Evolutionary conservation across 208 protist genomes (phyloP).

Genomic region (Entamoeba histolytica): DNA sequence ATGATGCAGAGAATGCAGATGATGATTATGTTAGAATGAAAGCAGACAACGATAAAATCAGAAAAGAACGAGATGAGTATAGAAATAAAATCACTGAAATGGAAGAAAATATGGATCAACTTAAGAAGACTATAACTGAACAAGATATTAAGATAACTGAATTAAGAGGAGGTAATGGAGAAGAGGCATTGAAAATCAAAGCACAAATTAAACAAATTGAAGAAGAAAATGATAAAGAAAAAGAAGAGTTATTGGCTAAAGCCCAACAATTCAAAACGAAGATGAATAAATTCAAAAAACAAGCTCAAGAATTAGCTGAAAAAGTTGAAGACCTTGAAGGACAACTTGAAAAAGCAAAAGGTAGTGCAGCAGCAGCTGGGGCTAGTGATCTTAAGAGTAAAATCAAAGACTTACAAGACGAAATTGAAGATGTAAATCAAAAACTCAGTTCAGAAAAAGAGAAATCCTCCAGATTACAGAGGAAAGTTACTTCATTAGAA

Average conservation of each 20-base stretch:
- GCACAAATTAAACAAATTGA: background rate
- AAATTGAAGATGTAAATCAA: background rate
- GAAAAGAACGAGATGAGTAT: background rate
- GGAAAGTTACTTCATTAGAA: no score
- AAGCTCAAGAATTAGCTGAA: background rate
- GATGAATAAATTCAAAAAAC: background rate
- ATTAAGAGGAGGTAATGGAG: background rate
- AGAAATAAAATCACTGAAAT: background rate
- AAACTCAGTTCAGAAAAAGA: no score
- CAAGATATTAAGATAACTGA: background rate
- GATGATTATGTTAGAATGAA: background rate
- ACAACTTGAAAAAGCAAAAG: background rate
- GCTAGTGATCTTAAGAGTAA: background rate
- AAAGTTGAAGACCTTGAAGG: background rate
- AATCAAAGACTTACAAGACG: background rate
- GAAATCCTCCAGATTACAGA: no score
- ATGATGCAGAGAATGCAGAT: background rate
- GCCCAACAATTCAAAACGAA: background rate
- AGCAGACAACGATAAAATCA: background rate
- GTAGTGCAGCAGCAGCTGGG: background rate
- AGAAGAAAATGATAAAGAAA: background rate
- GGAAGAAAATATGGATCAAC: background rate
- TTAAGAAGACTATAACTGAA: background rate
- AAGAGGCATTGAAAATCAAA: background rate
- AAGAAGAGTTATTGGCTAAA: background rate